Base-by-base conservation (phyloP, 1,139 yeast genomes). In the Blastobotrys buckinghamii region DNA sequence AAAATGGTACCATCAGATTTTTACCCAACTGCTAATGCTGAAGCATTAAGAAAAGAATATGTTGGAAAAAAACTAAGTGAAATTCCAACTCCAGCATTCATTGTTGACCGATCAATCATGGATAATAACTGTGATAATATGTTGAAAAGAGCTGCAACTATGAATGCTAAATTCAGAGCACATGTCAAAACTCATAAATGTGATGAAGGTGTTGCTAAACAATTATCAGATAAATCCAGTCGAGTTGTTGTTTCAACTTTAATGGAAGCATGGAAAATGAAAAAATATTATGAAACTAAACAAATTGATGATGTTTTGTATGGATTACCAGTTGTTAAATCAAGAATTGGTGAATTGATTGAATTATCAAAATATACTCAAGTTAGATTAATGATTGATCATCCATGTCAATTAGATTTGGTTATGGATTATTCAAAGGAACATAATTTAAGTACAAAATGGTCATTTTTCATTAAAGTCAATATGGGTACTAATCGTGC, bases 181-280 rank as follows among this genome's bases (percentile, higher is more conserved):
- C 94, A 84, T 60, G 79, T 85, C 26, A 85, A 85, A 65, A 85
- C 94, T 0, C 90, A 84, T 63, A 85, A 84, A 59, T 69, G 79
- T 5, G 59, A 67, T 27, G 78, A 76, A 50, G 81, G 78, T 6
- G 68, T 77, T 2, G 37, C 64, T 60, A 17, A 55, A 39, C 55
- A 84, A 57, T 57, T 64, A 61, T 67, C 70, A 4, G 82, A 48
- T 70, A 72, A 8, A 32, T 70, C 62, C 1, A 61, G 67, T 1
- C 68, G 74, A 41, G 73, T 84, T 19, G 79, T 85, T n/a, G 87
- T 84, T 0, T 82, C 90, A 1, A 85, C 94, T 1, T 59, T 83
- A 44, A 71, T 71, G 51, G 95, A 85, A 65, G 85, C 85, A 0
- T 76, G 82, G 76, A 71, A 75, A 6, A 57, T 82, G 46, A 69